Percentiles rank a stretch among this genome's conserved stretches.
These are phyloP conservation scores for Wickerhamomyces alni DNA, from an alignment of 805 yeast genomes.

Conservation along the genomic window DNA sequence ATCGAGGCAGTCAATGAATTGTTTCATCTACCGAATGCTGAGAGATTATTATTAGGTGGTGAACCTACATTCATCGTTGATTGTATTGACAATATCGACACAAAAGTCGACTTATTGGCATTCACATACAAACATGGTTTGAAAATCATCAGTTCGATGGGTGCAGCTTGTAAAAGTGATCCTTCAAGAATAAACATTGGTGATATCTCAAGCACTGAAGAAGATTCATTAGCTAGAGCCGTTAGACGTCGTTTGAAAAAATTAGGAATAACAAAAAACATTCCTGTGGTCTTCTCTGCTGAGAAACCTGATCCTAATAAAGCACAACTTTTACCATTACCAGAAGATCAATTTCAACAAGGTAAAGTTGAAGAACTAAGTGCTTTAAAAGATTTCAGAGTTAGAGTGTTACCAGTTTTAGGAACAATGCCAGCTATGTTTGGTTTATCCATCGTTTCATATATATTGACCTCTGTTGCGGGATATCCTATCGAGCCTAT, in stretches of 20 bases:
- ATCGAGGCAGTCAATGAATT: slow-evolving; percentile 73
- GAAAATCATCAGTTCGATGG: slow-evolving; percentile 86
- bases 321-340: slow-evolving; percentile 80
- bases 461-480: slow-evolving; percentile 68
- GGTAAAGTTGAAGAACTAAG: slow-evolving; percentile 85
- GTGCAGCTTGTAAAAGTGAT: slow-evolving; percentile 96
- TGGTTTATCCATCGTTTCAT: slow-evolving; percentile 85
- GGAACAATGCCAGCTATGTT: slow-evolving; percentile 98
- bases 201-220: slow-evolving; percentile 85
- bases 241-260: slow-evolving; percentile 81
- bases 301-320: slow-evolving; percentile 96
- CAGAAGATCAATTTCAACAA: slow-evolving; percentile 71
- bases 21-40: slow-evolving; percentile 67
- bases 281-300: slow-evolving; percentile 86
- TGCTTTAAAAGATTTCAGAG: slow-evolving; percentile 85
- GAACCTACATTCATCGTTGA: slow-evolving; percentile 80
- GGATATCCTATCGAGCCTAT: slow-evolving; percentile 90
- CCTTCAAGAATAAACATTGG: slow-evolving; percentile 87
- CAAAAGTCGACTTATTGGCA: slow-evolving; percentile 86
- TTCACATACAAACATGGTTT: slow-evolving; percentile 58
- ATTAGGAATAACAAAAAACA: slow-evolving; percentile 67
- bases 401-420: slow-evolving; percentile 88
- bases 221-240: slow-evolving; percentile 86
- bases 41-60: slow-evolving; percentile 47
- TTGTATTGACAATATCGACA: slow-evolving; percentile 94